Base-by-base conservation (phyloP, 2,329 filamentous ascomycete genomes). In the Pseudohalonectria lignicola region DNA sequence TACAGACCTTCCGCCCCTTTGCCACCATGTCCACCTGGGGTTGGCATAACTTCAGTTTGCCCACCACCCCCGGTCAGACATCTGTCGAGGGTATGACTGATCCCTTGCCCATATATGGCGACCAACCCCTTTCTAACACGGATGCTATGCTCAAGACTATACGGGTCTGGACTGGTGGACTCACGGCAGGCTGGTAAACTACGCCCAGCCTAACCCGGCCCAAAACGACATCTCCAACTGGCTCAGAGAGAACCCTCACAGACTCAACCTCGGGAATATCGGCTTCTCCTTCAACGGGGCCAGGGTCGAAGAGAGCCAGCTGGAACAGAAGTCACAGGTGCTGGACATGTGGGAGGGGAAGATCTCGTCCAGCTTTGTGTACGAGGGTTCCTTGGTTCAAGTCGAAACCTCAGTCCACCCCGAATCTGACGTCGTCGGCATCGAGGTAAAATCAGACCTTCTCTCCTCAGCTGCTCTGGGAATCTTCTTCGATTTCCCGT, bases 401-500 rank as follows among this genome's bases (percentile, higher is more conserved):
- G 60, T 72, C 17, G 56, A 62, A 39, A 71, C 66, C 0, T 58
- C 59, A 45, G 63, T 57, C 6, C 64, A 68, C 39, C 56, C 65
- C 1, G 46, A 57, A n/a, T 63, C 62, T 1, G 65, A 70, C 43
- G 63, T 64, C 13, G 45, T 71, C 13, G 64, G 60, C 2, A 53
- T 71, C 18, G 48, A 55, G 7, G 50, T 71, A 10, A 49, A 56
- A 11, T 71, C 66, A 0, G 47, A 54, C 1, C 49, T 70, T 3
- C 44, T 73, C 7, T 48, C 45, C 4, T 43, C 44, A 2, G 60
- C 56, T 0, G 44, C 48, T 4, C 47, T 74, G 7, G 62, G 64
- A 0, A 47, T 73, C 5, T 71, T 70, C 44, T 62, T 74, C 39
- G 68, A 74, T 39, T 74, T 69, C 39, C 69, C 71, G 3, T 64